Evolutionary conservation across 352 stramenopile genomes (phyloP), one percentile per base, ranked within the genome.

Genomic region (Thalassiosira mediterranea): DNA sequence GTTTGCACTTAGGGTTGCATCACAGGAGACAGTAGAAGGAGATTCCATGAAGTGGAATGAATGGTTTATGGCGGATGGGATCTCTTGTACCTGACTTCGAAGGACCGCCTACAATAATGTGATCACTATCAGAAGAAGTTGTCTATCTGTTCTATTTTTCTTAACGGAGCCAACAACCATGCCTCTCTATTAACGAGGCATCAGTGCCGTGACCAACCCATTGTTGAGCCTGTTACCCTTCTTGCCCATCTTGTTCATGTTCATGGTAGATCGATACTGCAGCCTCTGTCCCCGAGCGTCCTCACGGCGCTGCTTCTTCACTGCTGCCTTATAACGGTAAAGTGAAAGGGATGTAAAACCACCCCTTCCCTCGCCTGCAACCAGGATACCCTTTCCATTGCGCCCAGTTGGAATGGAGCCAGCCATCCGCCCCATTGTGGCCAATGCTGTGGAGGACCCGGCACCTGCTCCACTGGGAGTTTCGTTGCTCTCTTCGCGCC

Each of bases 201-300:
- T 52, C 7, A 65, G 28, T 32, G 61, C 54, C 49, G 58, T 73
- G 40, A 60, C n/a, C 0, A 93, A 81, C 37, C 81, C 81, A 66
- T 88, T 93, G 65, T 86, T 86, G 32, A 90, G 66, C 37, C 79
- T 82, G 72, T 94, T 94, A 17, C 66, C 79, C 77, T 94, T 94
- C 66, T 94, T 94, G 71, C 88, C 77, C 88, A 94, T 92, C 59
- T 74, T 84, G 54, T 94, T 94, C 38, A 88, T 92, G 64, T 92
- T 91, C 51, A 79, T 57, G 3, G 26, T 69, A 31, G 74, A 81
- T 64, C 72, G 76, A 46, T 85, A 49, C 38, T 82, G 68, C 60
- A 91, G 71, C 57, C 82, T 76, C 26, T 68, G 71, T 13, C 83
- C 82, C 48, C 82, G 77, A 8, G 64, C 70, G 60, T 91, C 78